Conservation (phyloP, 2,329 filamentous ascomycete species). For the Zelopaecilomyces penicillatus region DNA sequence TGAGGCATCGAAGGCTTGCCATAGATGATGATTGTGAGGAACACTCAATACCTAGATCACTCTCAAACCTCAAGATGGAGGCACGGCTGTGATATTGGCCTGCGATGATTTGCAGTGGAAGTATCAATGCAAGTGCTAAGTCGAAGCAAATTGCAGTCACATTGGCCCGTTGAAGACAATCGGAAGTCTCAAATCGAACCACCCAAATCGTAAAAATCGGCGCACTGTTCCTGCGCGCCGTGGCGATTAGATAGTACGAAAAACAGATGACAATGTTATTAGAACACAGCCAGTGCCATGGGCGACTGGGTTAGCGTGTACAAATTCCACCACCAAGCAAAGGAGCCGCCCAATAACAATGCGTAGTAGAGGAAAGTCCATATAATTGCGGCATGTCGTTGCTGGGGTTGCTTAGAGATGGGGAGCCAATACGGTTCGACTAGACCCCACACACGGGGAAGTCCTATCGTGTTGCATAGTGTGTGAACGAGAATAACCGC, state of each 20-base stretch:
- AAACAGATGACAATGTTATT: no score
- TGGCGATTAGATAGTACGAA: no score
- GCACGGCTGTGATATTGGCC: no score
- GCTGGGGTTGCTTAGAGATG: slow-evolving; percentile 15
- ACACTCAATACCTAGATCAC: slow-evolving; percentile 39
- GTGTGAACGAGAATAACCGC: slow-evolving; percentile 69
- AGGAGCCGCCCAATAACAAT: slow-evolving; percentile 62
- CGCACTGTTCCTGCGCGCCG: no score
- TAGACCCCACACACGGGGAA: slow-evolving; percentile 77
- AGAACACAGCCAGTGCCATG: slow-evolving; percentile 22
- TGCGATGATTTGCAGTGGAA: no score
- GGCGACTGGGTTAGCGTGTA: slow-evolving; percentile 59
- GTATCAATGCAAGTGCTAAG: no score
- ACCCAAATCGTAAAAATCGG: no score
- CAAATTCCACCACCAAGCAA: slow-evolving; percentile 61
- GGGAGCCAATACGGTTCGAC: slow-evolving; percentile 48
- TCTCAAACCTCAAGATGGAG: slow-evolving; percentile 31
- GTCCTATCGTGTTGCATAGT: slow-evolving; percentile 88
- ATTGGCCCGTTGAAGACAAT: no score
- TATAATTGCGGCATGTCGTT: slow-evolving; percentile 15
- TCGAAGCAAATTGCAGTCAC: no score
- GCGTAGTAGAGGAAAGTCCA: slow-evolving; percentile 79
- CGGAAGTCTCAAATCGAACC: no score
- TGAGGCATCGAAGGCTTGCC: slow-evolving; percentile 32
- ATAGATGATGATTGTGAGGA: slow-evolving; percentile 30